phyloP scores from a whole-genome alignment of 768 basidiomycete species.

The Pulveroboletus frians region DNA sequence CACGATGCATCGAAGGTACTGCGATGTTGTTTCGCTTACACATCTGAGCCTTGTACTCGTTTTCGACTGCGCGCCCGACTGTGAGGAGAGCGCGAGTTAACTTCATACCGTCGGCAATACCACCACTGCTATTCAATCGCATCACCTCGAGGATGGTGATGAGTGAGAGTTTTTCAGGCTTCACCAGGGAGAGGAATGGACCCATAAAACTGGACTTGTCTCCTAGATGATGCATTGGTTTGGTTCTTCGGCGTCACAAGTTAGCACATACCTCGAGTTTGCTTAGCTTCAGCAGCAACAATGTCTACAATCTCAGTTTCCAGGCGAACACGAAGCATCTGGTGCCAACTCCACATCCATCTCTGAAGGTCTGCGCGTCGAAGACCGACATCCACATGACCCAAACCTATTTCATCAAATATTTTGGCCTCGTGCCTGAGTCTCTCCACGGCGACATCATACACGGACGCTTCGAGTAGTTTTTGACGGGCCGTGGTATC shows the following conservation, averaged over 20 bases:
- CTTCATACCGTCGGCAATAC: slow-evolving; percentile 84
- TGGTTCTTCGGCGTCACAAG: not conserved
- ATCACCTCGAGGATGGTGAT: slow-evolving; percentile 88
- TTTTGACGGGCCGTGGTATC: slow-evolving; percentile 74
- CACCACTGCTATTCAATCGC: slow-evolving; percentile 71
- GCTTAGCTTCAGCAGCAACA: slow-evolving; percentile 31
- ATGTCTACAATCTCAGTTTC: slow-evolving; percentile 49
- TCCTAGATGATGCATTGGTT: slow-evolving; percentile 1
- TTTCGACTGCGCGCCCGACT: slow-evolving; percentile 82
- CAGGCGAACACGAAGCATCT: slow-evolving; percentile 47
- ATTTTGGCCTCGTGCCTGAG: slow-evolving; percentile 57
- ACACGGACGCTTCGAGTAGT: slow-evolving; percentile 79
- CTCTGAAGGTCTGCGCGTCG: slow-evolving; percentile 50
- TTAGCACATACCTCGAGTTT: slow-evolving; percentile 16
- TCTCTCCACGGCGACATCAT: slow-evolving; percentile 73
- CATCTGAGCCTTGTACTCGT: slow-evolving; percentile 84
- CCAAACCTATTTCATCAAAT: slow-evolving; percentile 55
- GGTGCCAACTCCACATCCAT: slow-evolving; percentile 90
- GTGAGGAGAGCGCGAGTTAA: slow-evolving; percentile 74
- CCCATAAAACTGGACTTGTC: slow-evolving; percentile 35
- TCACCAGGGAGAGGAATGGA: slow-evolving; percentile 73
- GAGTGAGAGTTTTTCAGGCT: slow-evolving; percentile 74
- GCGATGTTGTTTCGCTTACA: slow-evolving; percentile 60
- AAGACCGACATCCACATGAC: slow-evolving; percentile 38
- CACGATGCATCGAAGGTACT: slow-evolving; percentile 34